Evolutionary conservation across 805 yeast species (phyloP).

Genomic region (Scheffersomyces ergatensis): DNA sequence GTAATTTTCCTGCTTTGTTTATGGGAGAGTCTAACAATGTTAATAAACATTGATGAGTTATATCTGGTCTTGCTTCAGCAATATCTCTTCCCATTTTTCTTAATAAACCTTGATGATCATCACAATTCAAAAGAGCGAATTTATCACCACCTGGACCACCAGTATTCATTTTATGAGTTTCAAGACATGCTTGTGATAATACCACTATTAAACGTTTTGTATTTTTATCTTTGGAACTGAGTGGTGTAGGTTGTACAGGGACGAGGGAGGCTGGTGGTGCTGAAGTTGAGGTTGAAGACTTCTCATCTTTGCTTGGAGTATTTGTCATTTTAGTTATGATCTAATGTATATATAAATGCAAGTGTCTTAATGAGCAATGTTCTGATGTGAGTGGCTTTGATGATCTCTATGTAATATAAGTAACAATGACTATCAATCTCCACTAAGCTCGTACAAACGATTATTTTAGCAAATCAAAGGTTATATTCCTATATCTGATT

Average conservation of each 20-base stretch:
- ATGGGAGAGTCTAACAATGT: slow-evolving; percentile 96
- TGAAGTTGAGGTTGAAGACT: slow-evolving; percentile 9
- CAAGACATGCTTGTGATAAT: slow-evolving; percentile 92
- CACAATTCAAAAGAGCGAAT: slow-evolving; percentile 92
- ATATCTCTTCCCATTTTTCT: slow-evolving; percentile 97
- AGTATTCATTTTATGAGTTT: slow-evolving; percentile 85
- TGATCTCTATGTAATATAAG: too few relatives aligned
- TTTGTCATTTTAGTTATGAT: background rate
- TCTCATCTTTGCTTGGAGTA: background rate
- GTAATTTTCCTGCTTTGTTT: slow-evolving; percentile 94
- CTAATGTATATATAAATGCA: too few relatives aligned
- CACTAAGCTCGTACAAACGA: background rate
- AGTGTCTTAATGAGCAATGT: too few relatives aligned
- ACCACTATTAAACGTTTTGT: slow-evolving; percentile 90
- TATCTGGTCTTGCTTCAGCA: slow-evolving; percentile 98
- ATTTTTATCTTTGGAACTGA: slow-evolving; percentile 79
- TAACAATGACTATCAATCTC: too few relatives aligned
- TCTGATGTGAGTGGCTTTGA: too few relatives aligned
- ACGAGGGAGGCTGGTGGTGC: slow-evolving; percentile 65
- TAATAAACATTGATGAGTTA: slow-evolving; percentile 94
- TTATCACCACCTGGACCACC: slow-evolving; percentile 82
- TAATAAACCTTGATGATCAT: slow-evolving; percentile 94
- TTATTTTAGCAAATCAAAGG: too few relatives aligned
- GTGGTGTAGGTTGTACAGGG: slow-evolving; percentile 81
- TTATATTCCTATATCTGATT: too few relatives aligned